phyloP scores from a whole-genome alignment of 306 rosid species.

The Lablab purpureus region DNA sequence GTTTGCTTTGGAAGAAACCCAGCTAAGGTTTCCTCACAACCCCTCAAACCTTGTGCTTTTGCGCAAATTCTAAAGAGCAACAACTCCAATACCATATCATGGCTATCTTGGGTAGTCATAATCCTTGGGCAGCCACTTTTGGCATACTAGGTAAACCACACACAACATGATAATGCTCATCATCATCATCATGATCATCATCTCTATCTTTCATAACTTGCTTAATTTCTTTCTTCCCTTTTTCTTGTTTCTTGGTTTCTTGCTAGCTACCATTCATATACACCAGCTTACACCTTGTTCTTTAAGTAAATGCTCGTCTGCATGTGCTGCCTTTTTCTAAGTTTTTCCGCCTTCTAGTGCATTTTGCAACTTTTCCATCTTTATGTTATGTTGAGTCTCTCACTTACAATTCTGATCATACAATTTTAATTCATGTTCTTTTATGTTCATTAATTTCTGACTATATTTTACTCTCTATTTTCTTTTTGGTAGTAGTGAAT shows the following conservation, averaged over 20 bases:
- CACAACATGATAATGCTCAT: neutral
- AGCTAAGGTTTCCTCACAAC: conserved; percentile 34
- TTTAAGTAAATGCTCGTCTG: neutral
- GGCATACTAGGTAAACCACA: conserved; percentile 73
- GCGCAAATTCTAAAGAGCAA: neutral
- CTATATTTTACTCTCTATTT: neutral
- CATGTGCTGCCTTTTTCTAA: neutral
- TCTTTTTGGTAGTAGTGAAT: neutral
- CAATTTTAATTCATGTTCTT: too few relatives aligned
- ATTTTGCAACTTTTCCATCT: neutral
- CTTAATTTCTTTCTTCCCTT: neutral
- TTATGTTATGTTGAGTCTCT: neutral
- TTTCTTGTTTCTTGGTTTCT: conserved; percentile 1
- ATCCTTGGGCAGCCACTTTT: conserved; percentile 55
- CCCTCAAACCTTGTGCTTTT: conserved; percentile 20
- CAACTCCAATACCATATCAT: neutral
- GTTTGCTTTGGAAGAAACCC: conserved; percentile 41
- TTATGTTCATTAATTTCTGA: neutral
- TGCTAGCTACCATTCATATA: neutral
- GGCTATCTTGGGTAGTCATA: conserved; percentile 45
- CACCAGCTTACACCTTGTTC: neutral
- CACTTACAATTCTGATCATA: neutral
- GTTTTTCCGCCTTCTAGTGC: neutral
- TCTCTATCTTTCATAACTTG: neutral
- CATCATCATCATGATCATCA: neutral